These are phyloP conservation scores for Paspalum vaginatum DNA, from an alignment of 176 grass and related monocot genomes.

Conservation along the genomic window DNA sequence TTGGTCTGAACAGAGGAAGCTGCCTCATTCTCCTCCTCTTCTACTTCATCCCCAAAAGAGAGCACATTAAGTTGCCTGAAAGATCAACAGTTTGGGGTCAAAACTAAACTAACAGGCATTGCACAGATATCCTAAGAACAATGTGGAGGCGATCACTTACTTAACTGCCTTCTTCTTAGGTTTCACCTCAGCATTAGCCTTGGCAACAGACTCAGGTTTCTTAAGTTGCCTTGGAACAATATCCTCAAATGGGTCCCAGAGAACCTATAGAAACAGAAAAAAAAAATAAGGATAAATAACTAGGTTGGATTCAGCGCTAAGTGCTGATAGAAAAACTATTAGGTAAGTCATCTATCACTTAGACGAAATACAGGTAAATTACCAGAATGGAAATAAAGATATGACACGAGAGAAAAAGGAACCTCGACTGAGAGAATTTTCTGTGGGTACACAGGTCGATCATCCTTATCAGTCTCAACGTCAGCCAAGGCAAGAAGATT, in stretches of 20 bases:
- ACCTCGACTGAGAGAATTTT: slow-evolving; percentile 98
- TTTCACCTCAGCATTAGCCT: slow-evolving; percentile 58
- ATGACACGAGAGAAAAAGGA: not conserved
- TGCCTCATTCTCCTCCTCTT: slow-evolving; percentile 88
- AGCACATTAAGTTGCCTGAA: slow-evolving; percentile 90
- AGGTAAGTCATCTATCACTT: not conserved
- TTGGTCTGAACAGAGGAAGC: slow-evolving; percentile 65
- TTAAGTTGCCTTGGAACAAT: slow-evolving; percentile 74
- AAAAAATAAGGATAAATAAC: not conserved
- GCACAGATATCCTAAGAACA: slow-evolving; percentile 18
- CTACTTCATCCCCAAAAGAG: slow-evolving; percentile 95
- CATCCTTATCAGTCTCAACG: slow-evolving; percentile 90
- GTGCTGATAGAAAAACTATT: slow-evolving; percentile 1
- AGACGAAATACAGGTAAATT: not conserved
- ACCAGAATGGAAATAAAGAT: slow-evolving; percentile 31
- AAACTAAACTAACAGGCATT: slow-evolving; percentile 24
- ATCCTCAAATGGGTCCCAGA: slow-evolving; percentile 99
- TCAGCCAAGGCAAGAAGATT: slow-evolving; percentile 87
- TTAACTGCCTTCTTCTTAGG: slow-evolving; percentile 86
- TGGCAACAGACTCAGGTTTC: slow-evolving; percentile 56
- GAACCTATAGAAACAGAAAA: slow-evolving; percentile 56
- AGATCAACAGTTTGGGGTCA: slow-evolving; percentile 35
- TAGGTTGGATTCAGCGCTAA: slow-evolving; percentile 4
- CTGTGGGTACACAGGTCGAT: slow-evolving; percentile 73
- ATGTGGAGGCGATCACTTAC: slow-evolving; percentile 49